These are phyloP conservation scores for Cyclocybe aegerita DNA, from an alignment of 768 basidiomycete genomes.

Conservation along the genomic window DNA sequence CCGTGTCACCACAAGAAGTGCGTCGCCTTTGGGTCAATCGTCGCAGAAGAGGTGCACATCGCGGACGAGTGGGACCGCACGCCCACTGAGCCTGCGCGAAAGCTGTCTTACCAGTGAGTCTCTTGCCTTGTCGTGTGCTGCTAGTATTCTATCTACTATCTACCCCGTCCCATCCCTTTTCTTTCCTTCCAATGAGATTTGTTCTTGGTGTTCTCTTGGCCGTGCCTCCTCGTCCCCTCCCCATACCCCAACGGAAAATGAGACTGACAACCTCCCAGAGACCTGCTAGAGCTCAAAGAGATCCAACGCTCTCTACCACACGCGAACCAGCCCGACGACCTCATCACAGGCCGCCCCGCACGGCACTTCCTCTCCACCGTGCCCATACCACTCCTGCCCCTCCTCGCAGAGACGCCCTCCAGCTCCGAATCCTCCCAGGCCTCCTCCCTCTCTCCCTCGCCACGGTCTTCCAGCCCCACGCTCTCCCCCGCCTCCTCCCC, in stretches of 20 bases:
- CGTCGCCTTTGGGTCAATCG: constrained; percentile 60
- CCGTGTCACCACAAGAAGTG: constrained; percentile 39
- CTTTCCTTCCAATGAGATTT: constrained; percentile 1
- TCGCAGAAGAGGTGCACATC: constrained; percentile 55
- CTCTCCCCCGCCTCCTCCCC: constrained; percentile 10
- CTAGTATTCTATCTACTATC: constrained; percentile 6
- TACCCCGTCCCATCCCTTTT: neutral
- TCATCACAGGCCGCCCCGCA: constrained; percentile 35
- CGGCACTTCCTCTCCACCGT: constrained; percentile 50
- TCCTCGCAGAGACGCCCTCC: constrained; percentile 33
- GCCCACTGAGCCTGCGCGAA: constrained; percentile 61
- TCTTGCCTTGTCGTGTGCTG: neutral
- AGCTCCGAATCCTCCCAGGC: neutral
- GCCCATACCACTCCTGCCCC: constrained; percentile 63
- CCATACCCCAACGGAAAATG: neutral
- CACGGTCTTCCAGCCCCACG: neutral
- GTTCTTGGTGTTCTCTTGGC: neutral
- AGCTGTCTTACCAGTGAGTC: constrained; percentile 68
- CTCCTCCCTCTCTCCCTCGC: neutral
- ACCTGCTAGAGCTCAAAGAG: constrained; percentile 67
- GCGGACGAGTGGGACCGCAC: constrained; percentile 84
- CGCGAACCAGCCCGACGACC: constrained; percentile 51
- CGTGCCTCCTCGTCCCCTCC: constrained; percentile 3
- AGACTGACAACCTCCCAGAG: constrained; percentile 33
- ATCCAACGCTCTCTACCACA: constrained; percentile 64